These are phyloP conservation scores for Leccinum angustisporum DNA, from an alignment of 1,284 basidiomycete genomes.

Conservation along the genomic window DNA sequence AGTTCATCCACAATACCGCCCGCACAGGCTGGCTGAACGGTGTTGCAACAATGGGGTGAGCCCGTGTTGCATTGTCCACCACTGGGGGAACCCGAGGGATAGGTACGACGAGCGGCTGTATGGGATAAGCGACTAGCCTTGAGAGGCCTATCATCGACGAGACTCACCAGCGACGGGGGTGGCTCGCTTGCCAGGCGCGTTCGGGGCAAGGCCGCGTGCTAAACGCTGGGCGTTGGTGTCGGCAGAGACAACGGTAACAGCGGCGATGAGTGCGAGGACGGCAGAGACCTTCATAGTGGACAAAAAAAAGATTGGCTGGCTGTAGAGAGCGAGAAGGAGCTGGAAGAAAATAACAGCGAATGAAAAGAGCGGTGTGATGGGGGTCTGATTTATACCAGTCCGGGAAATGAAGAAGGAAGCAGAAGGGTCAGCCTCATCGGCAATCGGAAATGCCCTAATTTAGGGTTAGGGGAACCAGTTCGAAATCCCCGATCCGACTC, in stretches of 20 bases:
- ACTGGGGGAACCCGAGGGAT: constrained; percentile 34
- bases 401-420: not conserved
- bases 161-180: constrained; percentile 22
- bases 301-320: not conserved
- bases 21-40: constrained; percentile 12
- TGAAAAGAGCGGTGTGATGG: not conserved
- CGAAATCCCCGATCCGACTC: constrained; percentile 5
- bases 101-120: constrained; percentile 29
- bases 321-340: not conserved
- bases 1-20: not conserved
- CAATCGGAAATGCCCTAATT: constrained; percentile 10
- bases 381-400: constrained; percentile 14
- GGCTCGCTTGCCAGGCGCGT: constrained; percentile 30
- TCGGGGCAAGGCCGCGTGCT: constrained; percentile 46
- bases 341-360: not conserved
- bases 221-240: constrained; percentile 54
- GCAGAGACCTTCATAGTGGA: constrained; percentile 45
- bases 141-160: not conserved
- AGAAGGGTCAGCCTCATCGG: constrained; percentile 18
- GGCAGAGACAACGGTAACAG: constrained; percentile 35
- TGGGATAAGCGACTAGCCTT: not conserved
- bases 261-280: constrained; percentile 37
- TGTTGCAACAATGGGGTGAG: constrained; percentile 43
- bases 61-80: constrained; percentile 38
- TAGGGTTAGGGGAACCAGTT: not conserved